A percentile compares a stretch with the other conserved stretches of the same genome.
phyloP scores from a whole-genome alignment of 176 grass and related monocot species.

The Musa beccarii region DNA sequence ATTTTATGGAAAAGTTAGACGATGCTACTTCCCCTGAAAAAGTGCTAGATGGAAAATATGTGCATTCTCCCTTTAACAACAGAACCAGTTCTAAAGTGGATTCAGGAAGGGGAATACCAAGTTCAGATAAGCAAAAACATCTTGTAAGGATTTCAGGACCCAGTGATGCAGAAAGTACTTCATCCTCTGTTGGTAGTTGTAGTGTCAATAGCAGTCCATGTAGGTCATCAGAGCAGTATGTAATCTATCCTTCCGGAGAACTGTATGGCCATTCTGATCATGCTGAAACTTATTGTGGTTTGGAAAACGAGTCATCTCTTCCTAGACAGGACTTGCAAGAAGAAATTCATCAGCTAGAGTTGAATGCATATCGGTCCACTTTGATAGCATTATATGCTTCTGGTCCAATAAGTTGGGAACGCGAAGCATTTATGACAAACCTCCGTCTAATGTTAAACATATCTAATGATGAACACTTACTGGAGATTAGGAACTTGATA shows the following conservation, averaged over 20 bases:
- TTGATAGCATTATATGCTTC: conserved; percentile 67
- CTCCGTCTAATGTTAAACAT: conserved; percentile 81
- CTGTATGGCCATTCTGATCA: conserved; percentile 36
- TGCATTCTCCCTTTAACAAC: conserved; percentile 40
- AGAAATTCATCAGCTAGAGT: conserved; percentile 65
- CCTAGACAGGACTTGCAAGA: conserved; percentile 20
- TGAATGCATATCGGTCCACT: conserved; percentile 80
- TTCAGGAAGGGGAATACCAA: background rate
- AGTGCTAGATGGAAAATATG: conserved; percentile 25
- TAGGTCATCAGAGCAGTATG: conserved; percentile 14
- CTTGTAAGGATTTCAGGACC: background rate
- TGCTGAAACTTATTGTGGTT: conserved; percentile 40
- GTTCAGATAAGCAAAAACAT: background rate
- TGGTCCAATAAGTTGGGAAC: conserved; percentile 92
- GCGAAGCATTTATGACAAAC: conserved; percentile 82
- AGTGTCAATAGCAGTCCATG: conserved; percentile 34
- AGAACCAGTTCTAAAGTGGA: conserved; percentile 28
- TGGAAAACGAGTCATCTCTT: conserved; percentile 38
- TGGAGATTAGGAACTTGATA: conserved; percentile 60
- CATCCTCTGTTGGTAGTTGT: conserved; percentile 83
- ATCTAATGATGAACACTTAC: conserved; percentile 80
- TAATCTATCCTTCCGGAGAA: conserved; percentile 8
- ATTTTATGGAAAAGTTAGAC: conserved; percentile 56
- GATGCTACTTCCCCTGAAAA: conserved; percentile 40
- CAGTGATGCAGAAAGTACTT: conserved; percentile 40